These are phyloP conservation scores for Tetratostichococcus sp. DNA, from an alignment of 139 green algal species.

Conservation along the genomic window DNA sequence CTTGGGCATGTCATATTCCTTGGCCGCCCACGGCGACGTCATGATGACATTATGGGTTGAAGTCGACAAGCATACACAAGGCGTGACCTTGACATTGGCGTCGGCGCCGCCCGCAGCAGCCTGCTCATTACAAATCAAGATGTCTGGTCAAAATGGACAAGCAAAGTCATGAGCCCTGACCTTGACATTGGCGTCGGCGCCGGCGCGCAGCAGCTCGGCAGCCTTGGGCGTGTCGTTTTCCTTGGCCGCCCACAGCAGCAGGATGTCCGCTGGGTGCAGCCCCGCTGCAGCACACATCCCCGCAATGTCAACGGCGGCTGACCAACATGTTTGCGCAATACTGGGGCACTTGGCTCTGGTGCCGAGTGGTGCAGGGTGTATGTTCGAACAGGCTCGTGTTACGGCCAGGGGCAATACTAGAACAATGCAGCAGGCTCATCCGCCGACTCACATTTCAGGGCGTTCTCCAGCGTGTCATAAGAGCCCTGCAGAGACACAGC, in stretches of 20 bases:
- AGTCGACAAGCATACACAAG: neutral
- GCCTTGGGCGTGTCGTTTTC: constrained; percentile 93
- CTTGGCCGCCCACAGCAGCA: constrained; percentile 82
- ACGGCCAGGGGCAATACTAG: no score
- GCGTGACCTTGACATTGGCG: constrained; percentile 39
- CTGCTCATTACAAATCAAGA: no score
- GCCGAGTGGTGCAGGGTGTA: neutral
- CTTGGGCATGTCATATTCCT: no score
- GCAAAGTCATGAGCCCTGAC: neutral
- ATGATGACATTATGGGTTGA: no score
- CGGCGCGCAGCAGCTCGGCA: constrained; percentile 76
- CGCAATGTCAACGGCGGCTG: no score
- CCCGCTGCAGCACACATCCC: constrained; percentile 35
- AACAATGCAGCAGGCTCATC: no score
- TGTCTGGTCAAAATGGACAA: neutral
- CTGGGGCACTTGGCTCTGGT: no score
- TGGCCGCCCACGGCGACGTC: constrained; percentile 77
- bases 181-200: constrained; percentile 58
- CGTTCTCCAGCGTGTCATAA: constrained; percentile 80
- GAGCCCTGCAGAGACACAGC: constrained; percentile 57
- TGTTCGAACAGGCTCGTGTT: neutral
- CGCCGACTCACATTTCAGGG: constrained; percentile 52
- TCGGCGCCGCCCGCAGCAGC: no score
- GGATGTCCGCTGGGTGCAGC: constrained; percentile 78
- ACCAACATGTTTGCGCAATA: no score